Conservation (phyloP, 2,329 filamentous ascomycete species). For the Fusarium zealandicum region DNA sequence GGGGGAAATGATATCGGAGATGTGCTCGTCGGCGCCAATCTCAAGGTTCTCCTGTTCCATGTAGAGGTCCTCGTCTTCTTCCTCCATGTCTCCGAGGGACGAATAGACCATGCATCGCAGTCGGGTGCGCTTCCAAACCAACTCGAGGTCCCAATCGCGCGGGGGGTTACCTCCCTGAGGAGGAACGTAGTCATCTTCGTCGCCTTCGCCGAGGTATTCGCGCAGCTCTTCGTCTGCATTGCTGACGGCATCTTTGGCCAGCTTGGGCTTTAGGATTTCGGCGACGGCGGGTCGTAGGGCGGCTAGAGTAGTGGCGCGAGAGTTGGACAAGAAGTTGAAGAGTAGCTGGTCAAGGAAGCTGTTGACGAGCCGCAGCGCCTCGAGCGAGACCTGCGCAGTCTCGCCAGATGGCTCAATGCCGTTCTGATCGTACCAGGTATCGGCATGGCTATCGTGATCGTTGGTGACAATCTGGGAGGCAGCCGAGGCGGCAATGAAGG, state of each 20-base stretch:
- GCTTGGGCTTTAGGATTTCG: slow-evolving; percentile 86
- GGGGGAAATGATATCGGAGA: slow-evolving; percentile 79
- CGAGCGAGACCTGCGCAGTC: slow-evolving; percentile 74
- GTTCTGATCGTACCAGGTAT: slow-evolving; percentile 73
- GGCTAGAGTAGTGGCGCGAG: slow-evolving; percentile 78
- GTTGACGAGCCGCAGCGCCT: slow-evolving; percentile 82
- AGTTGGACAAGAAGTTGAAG: slow-evolving; percentile 84
- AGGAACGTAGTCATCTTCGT: slow-evolving; percentile 73
- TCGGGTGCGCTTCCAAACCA: slow-evolving; percentile 92
- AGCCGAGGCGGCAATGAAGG: slow-evolving; percentile 86
- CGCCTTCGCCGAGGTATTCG: slow-evolving; percentile 82
- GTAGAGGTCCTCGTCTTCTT: slow-evolving; percentile 93
- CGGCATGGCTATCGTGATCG: slow-evolving; percentile 78
- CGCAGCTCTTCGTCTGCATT: slow-evolving; percentile 86
- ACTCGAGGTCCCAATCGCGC: slow-evolving; percentile 84
- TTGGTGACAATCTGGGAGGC: slow-evolving; percentile 92
- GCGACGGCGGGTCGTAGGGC: slow-evolving; percentile 81
- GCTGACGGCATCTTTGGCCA: slow-evolving; percentile 83
- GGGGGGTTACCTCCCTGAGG: slow-evolving; percentile 57
- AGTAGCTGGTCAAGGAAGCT: slow-evolving; percentile 92
- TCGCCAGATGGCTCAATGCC: slow-evolving; percentile 70
- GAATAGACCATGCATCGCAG: slow-evolving; percentile 98
- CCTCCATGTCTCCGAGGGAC: slow-evolving; percentile 93
- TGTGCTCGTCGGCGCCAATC: slow-evolving; percentile 61
- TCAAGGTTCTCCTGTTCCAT: slow-evolving; percentile 81